These are phyloP conservation scores for Boechera stricta DNA, from an alignment of 345 rosid genomes.

Conservation along the genomic window DNA sequence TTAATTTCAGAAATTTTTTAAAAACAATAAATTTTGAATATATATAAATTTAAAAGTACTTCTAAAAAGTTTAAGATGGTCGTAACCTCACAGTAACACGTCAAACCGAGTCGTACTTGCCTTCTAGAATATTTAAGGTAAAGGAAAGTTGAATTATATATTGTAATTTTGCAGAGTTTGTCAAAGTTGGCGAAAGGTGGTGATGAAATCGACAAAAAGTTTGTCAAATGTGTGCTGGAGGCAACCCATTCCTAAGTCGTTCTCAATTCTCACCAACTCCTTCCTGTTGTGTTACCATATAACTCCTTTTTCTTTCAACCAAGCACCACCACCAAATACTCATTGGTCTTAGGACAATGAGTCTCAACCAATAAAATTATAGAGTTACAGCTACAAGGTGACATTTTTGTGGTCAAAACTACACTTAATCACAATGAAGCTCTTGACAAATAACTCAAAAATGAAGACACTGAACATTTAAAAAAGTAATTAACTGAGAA, in stretches of 20 bases:
- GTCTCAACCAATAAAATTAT: constrained; percentile 24
- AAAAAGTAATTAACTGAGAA: not conserved
- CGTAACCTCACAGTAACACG: constrained; percentile 31
- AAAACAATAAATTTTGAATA: not conserved
- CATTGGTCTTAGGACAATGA: constrained; percentile 21
- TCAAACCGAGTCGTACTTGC: constrained; percentile 35
- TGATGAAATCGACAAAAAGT: constrained; percentile 34
- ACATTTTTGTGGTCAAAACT: constrained; percentile 19
- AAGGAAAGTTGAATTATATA: constrained; percentile 21
- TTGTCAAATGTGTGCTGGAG: constrained; percentile 43
- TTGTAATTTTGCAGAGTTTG: constrained; percentile 39
- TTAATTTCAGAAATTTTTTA: not conserved
- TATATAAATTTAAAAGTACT: not conserved
- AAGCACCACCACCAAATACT: not conserved
- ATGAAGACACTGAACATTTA: not conserved
- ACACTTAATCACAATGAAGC: constrained; percentile 9
- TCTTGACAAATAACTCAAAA: not conserved
- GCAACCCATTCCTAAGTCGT: constrained; percentile 41
- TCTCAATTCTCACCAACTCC: constrained; percentile 40
- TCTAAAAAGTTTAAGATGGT: constrained; percentile 19
- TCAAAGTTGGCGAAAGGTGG: constrained; percentile 52
- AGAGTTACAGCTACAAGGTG: constrained; percentile 31
- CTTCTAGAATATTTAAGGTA: constrained; percentile 29
- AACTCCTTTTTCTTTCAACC: constrained; percentile 26
- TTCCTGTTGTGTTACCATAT: constrained; percentile 37